Base-by-base conservation (phyloP, 106 monocot genomes). In the Allium fistulosum region DNA sequence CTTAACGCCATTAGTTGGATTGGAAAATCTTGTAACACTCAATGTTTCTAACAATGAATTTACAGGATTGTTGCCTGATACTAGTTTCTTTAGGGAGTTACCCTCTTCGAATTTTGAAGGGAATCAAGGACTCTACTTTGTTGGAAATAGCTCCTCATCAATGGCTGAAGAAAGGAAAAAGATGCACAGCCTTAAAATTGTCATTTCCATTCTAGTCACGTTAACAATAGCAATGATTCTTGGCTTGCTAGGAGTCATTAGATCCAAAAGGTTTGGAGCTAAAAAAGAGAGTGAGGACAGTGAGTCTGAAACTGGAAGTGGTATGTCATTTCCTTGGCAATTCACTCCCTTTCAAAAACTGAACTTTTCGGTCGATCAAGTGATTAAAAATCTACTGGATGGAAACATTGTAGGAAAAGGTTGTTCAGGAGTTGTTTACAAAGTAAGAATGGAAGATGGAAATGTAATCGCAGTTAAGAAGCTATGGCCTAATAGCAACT, bases 331-430 rank as follows among this genome's bases (percentile, higher is more conserved):
- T 86, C 94, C 94, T 10, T 94, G 94, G 90, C 87, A 94, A 66
- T 80, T 94, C 82, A 94, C 87, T 2, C 90, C 94, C 13, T 95
- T 95, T 70, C 94, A 91, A 69, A 95, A 95, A 66, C 79, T 95
- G 45, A 91, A 56, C 64, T 88, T 91, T 68, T 85, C 88, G 1
- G 72, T 84, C 3, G 88, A 91, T 1, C 80, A 95, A 51, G 83
- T 95, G 45, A 81, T 95, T 59, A 62, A 77, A 46, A 85, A 72
- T 64, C 75, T 95, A 7, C 81, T 82, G 18, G 94, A 95, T 14
- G 72, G 81, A 59, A 91, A 95, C 64, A 81, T 95, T 48, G 81
- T 95, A 70, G 94, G 94, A 7, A 88, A 88, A 58, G 94, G 94
- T 5, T 91, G 94, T 70, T 85, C 91, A 0, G 94, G 94, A 6